These are phyloP conservation scores for Vigna radiata DNA, from an alignment of 306 rosid genomes.

Conservation along the genomic window DNA sequence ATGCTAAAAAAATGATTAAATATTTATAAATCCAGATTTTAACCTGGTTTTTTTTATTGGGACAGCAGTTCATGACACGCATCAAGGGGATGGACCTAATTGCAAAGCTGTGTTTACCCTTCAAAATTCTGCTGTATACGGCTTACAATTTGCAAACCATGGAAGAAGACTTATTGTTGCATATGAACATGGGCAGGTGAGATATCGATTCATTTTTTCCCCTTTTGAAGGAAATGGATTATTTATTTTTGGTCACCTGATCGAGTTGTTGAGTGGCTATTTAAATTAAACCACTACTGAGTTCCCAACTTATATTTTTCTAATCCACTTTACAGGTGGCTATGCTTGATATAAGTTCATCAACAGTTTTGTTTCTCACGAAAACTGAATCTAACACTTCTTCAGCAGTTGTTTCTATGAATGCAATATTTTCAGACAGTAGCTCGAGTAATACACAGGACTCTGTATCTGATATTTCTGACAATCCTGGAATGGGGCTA, in stretches of 20 bases:
- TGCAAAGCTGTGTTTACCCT: conserved; percentile 72
- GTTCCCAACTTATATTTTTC: conserved; percentile 44
- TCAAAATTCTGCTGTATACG: conserved; percentile 64
- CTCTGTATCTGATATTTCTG: conserved; percentile 53
- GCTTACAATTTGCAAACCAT: conserved; percentile 62
- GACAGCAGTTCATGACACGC: conserved; percentile 69
- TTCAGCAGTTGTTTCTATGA: conserved; percentile 65
- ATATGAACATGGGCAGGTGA: conserved; percentile 83
- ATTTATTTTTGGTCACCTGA: conserved; percentile 6
- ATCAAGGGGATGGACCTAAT: conserved; percentile 64
- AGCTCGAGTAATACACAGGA: conserved; percentile 51
- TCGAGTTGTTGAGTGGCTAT: conserved; percentile 35
- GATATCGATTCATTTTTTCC: conserved; percentile 36
- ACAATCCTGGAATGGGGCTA: conserved; percentile 54
- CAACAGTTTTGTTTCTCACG: conserved; percentile 70
- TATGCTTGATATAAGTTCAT: conserved; percentile 64
- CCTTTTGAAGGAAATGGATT: conserved; percentile 23
- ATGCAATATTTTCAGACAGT: conserved; percentile 58
- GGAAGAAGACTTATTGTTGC: conserved; percentile 76
- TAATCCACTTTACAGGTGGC: conserved; percentile 74
- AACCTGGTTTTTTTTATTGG: conserved; percentile 45
- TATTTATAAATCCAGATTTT: conserved; percentile 38
- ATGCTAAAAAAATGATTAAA: conserved; percentile 13
- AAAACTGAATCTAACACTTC: conserved; percentile 59
- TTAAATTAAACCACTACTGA: conserved; percentile 34